phyloP scores from a whole-genome alignment of 257 asterid species.

The Scutellaria baicalensis region DNA sequence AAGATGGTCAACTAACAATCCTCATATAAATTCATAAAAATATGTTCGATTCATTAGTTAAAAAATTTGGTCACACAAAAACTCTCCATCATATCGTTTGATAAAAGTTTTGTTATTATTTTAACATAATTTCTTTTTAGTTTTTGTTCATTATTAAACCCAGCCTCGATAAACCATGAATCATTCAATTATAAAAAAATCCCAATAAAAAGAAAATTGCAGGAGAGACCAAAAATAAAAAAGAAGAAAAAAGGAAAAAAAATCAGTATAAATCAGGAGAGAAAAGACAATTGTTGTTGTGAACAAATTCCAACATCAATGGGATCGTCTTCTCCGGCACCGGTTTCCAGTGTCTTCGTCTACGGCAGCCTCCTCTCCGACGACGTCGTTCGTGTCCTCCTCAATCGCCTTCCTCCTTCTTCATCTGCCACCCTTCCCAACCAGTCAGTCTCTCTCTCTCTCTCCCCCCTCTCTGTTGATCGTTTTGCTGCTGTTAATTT shows the following conservation, averaged over 20 bases:
- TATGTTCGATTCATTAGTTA: too few species aligned
- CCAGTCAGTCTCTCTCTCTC: conserved; percentile 23
- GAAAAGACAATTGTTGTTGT: neutral
- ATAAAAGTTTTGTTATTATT: too few species aligned
- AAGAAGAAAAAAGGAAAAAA: neutral
- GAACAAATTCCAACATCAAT: conserved; percentile 9
- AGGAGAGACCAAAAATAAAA: neutral
- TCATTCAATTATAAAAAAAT: neutral
- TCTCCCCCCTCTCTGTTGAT: neutral
- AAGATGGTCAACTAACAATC: too few species aligned
- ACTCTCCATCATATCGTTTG: too few species aligned
- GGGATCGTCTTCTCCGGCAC: conserved; percentile 14
- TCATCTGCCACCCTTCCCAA: conserved; percentile 24
- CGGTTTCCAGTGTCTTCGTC: conserved; percentile 61
- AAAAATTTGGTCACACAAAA: too few species aligned
- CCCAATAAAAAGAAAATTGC: too few species aligned
- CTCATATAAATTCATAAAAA: too few species aligned
- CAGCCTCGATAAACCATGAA: too few species aligned
- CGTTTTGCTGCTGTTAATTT: neutral
- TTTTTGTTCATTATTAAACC: too few species aligned
- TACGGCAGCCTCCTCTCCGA: conserved; percentile 93
- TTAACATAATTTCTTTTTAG: too few species aligned
- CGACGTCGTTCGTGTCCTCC: conserved; percentile 73
- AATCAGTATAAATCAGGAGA: too few species aligned
- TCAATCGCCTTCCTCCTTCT: conserved; percentile 40